These are phyloP conservation scores for Gynochthodes officinalis DNA, from an alignment of 257 asterid species.

Conservation along the genomic window DNA sequence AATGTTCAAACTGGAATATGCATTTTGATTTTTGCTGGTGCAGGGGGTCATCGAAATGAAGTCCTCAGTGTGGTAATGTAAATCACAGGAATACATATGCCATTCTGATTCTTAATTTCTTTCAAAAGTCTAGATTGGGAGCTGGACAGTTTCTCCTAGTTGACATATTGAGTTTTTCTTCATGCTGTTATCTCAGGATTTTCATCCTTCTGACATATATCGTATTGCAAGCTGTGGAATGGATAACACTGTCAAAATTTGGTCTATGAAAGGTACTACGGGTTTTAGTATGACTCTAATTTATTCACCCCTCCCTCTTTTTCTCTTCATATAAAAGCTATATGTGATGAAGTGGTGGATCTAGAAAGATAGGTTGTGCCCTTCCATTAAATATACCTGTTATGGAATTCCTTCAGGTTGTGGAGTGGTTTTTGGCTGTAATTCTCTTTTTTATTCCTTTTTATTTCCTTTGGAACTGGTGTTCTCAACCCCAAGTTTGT, in stretches of 20 bases:
- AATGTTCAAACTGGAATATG: conserved; percentile 96
- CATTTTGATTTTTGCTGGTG: conserved; percentile 97
- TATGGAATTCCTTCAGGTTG: neutral
- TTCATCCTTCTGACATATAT: conserved; percentile 92
- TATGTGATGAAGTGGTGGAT: neutral
- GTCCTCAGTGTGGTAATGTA: conserved; percentile 88
- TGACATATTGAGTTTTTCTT: neutral
- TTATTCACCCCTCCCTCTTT: neutral
- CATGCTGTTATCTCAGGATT: conserved; percentile 50
- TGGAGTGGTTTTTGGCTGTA: neutral
- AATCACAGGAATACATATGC: neutral
- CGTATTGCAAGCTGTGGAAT: conserved; percentile 98
- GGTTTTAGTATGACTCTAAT: neutral
- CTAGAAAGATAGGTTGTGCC: neutral
- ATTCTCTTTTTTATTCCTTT: neutral
- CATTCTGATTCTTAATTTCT: neutral
- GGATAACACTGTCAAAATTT: conserved; percentile 95
- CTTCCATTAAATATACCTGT: neutral
- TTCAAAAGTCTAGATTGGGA: too few relatives aligned
- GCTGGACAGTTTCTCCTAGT: neutral
- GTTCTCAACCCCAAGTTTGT: neutral
- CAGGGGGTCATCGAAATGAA: conserved; percentile 99
- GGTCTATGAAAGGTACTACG: conserved; percentile 90
- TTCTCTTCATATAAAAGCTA: too few relatives aligned
- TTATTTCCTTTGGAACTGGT: neutral